These are phyloP conservation scores for Perkinsus marinus DNA, from an alignment of 169 alveolate genomes.

Conservation along the genomic window DNA sequence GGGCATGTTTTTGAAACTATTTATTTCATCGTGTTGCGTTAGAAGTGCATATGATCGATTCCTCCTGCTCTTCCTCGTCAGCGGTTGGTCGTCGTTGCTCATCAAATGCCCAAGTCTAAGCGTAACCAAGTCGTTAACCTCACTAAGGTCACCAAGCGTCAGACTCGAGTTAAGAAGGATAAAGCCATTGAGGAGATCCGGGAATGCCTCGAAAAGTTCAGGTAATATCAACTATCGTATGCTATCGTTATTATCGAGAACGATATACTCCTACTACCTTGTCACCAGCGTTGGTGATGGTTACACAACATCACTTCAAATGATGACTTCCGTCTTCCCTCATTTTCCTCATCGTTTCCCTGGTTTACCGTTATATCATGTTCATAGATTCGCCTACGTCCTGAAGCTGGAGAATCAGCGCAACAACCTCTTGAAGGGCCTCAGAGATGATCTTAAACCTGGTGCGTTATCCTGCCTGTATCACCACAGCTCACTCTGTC, in stretches of 20 bases:
- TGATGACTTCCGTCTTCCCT: too few relatives aligned
- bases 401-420: conserved; percentile 10
- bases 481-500: neutral
- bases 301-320: too few relatives aligned
- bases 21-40: neutral
- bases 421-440: neutral
- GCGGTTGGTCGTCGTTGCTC: neutral
- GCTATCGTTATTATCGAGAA: too few relatives aligned
- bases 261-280: too few relatives aligned
- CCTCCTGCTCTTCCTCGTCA: neutral
- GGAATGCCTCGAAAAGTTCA: neutral
- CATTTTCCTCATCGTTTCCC: too few relatives aligned
- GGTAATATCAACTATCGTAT: neutral
- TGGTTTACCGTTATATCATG: too few relatives aligned
- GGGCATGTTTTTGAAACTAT: neutral
- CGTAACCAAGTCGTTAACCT: neutral
- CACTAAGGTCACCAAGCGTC: conserved; percentile 2
- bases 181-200: conserved; percentile 1
- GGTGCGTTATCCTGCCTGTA: neutral
- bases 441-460: conserved; percentile 4
- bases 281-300: too few relatives aligned
- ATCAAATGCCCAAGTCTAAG: conserved; percentile 12
- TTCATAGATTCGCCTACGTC: neutral
- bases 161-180: neutral
- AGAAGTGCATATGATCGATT: neutral